phyloP scores from a whole-genome alignment of 2,329 filamentous ascomycete genomes.

The Fusarium nurragi region DNA sequence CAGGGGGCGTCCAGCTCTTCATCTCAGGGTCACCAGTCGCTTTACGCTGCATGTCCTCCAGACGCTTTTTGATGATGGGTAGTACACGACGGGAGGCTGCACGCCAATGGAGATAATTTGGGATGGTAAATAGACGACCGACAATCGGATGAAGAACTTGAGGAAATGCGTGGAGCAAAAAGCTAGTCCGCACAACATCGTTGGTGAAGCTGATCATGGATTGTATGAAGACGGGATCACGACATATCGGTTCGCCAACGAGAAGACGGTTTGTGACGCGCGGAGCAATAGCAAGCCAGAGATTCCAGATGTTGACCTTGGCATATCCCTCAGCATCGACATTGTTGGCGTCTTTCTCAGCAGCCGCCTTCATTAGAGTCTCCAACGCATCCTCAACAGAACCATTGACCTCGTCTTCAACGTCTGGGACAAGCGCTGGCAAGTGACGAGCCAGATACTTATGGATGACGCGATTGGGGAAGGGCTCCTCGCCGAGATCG shows the following conservation, averaged over 20 bases:
- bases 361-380: conserved; percentile 9
- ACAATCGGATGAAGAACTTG: conserved; percentile 60
- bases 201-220: conserved; percentile 61
- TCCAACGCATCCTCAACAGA: conserved; percentile 51
- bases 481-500: conserved; percentile 48
- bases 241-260: conserved; percentile 51
- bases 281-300: conserved; percentile 55
- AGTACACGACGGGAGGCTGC: conserved; percentile 53
- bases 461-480: conserved; percentile 55
- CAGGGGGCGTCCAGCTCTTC: conserved; percentile 56
- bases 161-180: conserved; percentile 59
- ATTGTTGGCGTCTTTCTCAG: conserved; percentile 11
- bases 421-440: conserved; percentile 50
- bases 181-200: conserved; percentile 56
- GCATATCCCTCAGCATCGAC: conserved; percentile 50
- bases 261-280: conserved; percentile 56
- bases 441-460: conserved; percentile 56
- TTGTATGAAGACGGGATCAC: conserved; percentile 57
- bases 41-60: conserved; percentile 57
- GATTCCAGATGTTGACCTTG: conserved; percentile 56
- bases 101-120: conserved; percentile 59
- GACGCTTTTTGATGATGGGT: conserved; percentile 60
- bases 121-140: conserved; percentile 55
- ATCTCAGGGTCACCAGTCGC: conserved; percentile 52
- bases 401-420: conserved; percentile 53